Evolutionary conservation across 1,284 basidiomycete species (phyloP), one percentile per base, ranked within the genome.

Genomic region (Xerocomus cyaneibrunnescens): DNA sequence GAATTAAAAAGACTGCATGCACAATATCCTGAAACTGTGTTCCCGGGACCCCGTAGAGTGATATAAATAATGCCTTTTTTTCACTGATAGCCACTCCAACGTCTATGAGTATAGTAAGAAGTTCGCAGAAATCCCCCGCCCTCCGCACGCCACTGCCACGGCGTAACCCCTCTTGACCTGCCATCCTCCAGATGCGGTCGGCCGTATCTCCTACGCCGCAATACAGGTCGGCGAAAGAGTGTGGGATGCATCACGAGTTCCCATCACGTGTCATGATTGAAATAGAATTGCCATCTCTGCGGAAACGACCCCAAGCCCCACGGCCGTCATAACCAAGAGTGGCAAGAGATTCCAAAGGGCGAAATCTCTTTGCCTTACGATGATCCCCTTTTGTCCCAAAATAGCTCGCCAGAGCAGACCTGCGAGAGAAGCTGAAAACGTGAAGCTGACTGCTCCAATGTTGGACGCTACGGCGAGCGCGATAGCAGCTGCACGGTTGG

Each of bases 361-460:
- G 72, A 98, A 98, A 42, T 84, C 77, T 42, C 64, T 58, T 54
- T 84, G 81, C 12, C 63, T 76, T n/a, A 98, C 83, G 2, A 66
- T 62, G 46, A 95, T 86, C 0, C 81, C 84, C 65, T 94, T 96
- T 65, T 94, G 88, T 44, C 69, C 66, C 50, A 98, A 73, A 49
- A 97, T 95, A 16, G 75, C 71, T 23, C 80, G 74, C 96, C 96
- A 98, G 10, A 98, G 77, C 47, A 98, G 71, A 0, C 95, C 95
- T 0, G 94, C 94, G 10, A 98, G 79, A 54, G 90, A 94, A 0
- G 92, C 92, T 2, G 89, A 88, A 68, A 96, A 94, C 14, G 92
- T 92, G 61, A 94, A 89, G 49, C 87, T 91, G 61, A 96, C 88
- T 1, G 96, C 95, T 7, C 95, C 95, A 39, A 94, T 90, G 67